Evolutionary conservation across 2,329 filamentous ascomycete species (phyloP), one percentile per base, ranked within the genome.

Genomic region (Nemania serpens): DNA sequence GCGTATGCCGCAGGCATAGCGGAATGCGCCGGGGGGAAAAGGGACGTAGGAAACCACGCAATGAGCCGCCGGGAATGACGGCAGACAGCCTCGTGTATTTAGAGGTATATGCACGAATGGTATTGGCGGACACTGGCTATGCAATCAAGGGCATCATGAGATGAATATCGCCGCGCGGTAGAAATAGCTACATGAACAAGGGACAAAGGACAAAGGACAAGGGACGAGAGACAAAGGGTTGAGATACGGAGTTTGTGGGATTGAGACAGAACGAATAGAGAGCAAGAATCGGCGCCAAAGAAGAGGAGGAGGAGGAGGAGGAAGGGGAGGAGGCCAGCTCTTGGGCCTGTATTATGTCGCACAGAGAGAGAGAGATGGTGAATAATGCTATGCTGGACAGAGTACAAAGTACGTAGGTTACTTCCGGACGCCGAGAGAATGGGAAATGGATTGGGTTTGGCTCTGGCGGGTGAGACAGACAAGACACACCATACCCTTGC

Each of bases 1-100:
- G 82, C 81, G 61, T 81, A 75, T 59, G 78, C 64, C 33, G 83
- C 82, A 55, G 82, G 82, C 84, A 86, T 86, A 58, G 55, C 63
- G 52, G 47, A 59, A 36, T 58, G 61, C 63, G 60, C 58, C 60
- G 58, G 37, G 13, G 34, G 29, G 36, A 18, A 46, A 13, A 55
- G 9, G 20, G 54, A 45, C 42, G 43, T 12, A 34, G 15, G 33
- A 29, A 29, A 58, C 15, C 29, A 22, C 22, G 43, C 33, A 20
- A 33, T 18, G 37, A 18, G 22, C 33, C 2, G 47, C 37, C 25
- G 46, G 12, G 20, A n/a, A 37, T 17, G 10, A 17, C 15, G 37
- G 18, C 43, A 36, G 55, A 47, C 29, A 25, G 46, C 57, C 41
- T 33, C 50, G 41, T 51, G 37, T 51, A 17, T 55, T 41, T 20